phyloP scores from a whole-genome alignment of 441 rosid genomes.

The Erysimum cheiri region DNA sequence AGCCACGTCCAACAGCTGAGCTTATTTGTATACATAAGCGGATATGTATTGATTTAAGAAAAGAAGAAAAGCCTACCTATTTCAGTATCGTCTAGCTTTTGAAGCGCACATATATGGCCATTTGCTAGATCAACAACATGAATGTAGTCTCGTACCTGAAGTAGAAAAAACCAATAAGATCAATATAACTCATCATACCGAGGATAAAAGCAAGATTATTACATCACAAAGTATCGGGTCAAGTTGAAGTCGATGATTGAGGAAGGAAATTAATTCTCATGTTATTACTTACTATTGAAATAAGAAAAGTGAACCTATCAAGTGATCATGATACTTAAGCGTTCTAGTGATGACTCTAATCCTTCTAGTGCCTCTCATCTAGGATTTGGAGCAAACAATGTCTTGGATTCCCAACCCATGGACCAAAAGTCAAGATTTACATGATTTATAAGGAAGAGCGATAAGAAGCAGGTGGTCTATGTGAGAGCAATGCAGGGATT shows the following conservation, averaged over 20 bases:
- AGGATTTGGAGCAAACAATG: slow-evolving; percentile 24
- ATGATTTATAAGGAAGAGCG: slow-evolving; percentile 3
- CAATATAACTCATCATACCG: background rate
- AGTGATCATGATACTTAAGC: background rate
- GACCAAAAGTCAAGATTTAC: slow-evolving; percentile 7
- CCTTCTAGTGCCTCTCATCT: slow-evolving; percentile 4
- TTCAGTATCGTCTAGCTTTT: slow-evolving; percentile 64
- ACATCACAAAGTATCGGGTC: slow-evolving; percentile 7
- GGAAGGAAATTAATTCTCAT: background rate
- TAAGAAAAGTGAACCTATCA: slow-evolving; percentile 11
- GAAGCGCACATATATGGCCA: slow-evolving; percentile 90
- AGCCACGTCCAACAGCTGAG: slow-evolving; percentile 2
- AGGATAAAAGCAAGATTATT: slow-evolving; percentile 1
- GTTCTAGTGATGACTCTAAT: slow-evolving; percentile 12
- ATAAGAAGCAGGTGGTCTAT: background rate
- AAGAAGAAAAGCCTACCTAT: slow-evolving; percentile 55
- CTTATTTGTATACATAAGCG: slow-evolving; percentile 5
- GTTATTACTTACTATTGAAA: background rate
- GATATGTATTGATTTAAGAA: background rate
- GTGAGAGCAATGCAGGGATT: background rate
- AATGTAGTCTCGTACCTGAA: slow-evolving; percentile 95
- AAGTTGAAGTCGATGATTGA: slow-evolving; percentile 3
- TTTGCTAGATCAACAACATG: slow-evolving; percentile 94
- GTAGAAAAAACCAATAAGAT: slow-evolving; percentile 23
- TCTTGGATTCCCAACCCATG: slow-evolving; percentile 17